These are phyloP conservation scores for Smithsoniella earleae DNA, from an alignment of 163 green algal species.

Conservation along the genomic window DNA sequence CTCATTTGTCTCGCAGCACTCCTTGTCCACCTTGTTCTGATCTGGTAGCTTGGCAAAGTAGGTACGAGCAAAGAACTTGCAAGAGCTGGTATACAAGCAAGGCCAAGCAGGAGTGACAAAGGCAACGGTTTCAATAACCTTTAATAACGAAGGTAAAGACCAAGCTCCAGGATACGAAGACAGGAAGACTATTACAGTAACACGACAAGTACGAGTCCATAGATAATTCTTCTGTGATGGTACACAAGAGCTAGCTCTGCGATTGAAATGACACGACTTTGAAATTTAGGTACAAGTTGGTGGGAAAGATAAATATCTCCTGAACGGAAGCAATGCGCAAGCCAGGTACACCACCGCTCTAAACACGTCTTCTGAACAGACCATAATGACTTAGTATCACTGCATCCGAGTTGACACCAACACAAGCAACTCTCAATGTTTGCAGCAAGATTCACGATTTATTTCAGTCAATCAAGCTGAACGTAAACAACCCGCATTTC, in stretches of 20 bases:
- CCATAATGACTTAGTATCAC: too few relatives aligned
- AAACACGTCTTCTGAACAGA: background rate
- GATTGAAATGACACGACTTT: too few relatives aligned
- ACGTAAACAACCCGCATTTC: constrained; percentile 99
- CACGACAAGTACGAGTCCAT: constrained; percentile 54
- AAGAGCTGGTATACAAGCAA: constrained; percentile 98
- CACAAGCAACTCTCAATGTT: background rate
- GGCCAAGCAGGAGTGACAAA: constrained; percentile 94
- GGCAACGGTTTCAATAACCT: constrained; percentile 91
- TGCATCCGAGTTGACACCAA: too few relatives aligned
- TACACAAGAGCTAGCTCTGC: background rate
- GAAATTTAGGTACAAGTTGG: constrained; percentile 91
- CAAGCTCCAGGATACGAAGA: constrained; percentile 85
- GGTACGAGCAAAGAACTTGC: constrained; percentile 82
- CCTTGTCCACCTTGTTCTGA: background rate
- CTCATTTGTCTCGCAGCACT: background rate
- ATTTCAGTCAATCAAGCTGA: constrained; percentile 98
- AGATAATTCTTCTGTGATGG: background rate
- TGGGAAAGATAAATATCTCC: constrained; percentile 94
- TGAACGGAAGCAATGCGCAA: constrained; percentile 88
- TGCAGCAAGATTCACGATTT: constrained; percentile 89
- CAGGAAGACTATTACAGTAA: constrained; percentile 87
- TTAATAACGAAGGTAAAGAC: constrained; percentile 82
- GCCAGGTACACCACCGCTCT: constrained; percentile 40
- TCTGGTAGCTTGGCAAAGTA: constrained; percentile 36